Base-by-base conservation (phyloP, 345 rosid genomes). In the Gossypium sturtianum region DNA sequence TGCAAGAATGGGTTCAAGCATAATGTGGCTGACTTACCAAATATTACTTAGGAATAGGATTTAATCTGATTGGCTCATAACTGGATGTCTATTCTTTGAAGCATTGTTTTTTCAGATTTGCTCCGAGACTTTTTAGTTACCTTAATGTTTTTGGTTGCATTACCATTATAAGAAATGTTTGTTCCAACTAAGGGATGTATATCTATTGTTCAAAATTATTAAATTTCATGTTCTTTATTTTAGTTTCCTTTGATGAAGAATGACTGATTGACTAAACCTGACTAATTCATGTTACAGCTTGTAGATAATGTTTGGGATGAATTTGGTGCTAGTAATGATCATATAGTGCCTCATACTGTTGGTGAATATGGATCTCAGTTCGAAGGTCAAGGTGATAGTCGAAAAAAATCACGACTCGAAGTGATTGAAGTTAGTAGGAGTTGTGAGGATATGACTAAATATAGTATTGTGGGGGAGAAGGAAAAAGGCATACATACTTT, bases 281-380 rank as follows among this genome's bases (percentile, higher is more conserved):
- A 75, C 27, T 41, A 45, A 17, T 44, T 82, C 45, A 17, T 72
- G 38, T 77, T 76, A 59, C 93, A 91, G 98, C 83, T 84, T 61
- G 86, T 84, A 74, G 84, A 84, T 80, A 85, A 86, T 76, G 80
- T 72, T 57, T 87, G 85, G 78, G 87, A 78, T 74, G 92, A 82
- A 60, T 86, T 83, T 76, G 79, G 82, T 68, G 85, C 70, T 65
- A 83, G 79, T 73, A 93, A 82, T 73, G 95, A 93, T 84, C 92
- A 89, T 82, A 83, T 86, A 81, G 97, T 91, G 72, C 98, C 93
- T 53, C 84, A 79, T 81, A 80, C 87, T 12, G 60, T 44, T 25
- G 77, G 73, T 67, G 83, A 81, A 71, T 19, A 76, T 84, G 74
- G 67, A 48, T 69, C 75, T 81, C 87, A 78, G 61, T 78, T 79